phyloP scores from a whole-genome alignment of 2,329 filamentous ascomycete genomes.

The Talaromyces albobiverticillius region DNA sequence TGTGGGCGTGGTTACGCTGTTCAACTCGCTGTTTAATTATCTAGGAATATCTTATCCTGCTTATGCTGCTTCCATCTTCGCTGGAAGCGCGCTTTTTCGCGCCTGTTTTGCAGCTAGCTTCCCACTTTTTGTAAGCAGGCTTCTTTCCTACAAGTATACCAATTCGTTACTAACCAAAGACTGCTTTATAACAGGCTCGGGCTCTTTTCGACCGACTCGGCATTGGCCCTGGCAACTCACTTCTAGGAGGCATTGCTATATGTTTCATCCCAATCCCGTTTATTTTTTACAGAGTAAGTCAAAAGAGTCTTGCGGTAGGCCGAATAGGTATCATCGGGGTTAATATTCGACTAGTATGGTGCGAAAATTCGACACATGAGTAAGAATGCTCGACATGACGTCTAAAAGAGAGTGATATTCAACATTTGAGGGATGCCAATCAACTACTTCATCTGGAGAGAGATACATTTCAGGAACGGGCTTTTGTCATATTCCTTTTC shows the following conservation, averaged over 20 bases:
- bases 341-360: too few species aligned
- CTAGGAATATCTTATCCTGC: slow-evolving; percentile 29
- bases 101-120: slow-evolving; percentile 33
- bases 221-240: slow-evolving; percentile 3
- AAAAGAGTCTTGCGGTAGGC: too few species aligned
- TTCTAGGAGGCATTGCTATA: slow-evolving; percentile 4
- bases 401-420: too few species aligned
- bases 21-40: slow-evolving; percentile 36
- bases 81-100: slow-evolving; percentile 33
- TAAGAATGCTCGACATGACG: too few species aligned
- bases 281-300: slow-evolving; percentile 8
- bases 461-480: too few species aligned
- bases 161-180: neutral
- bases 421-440: too few species aligned
- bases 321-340: too few species aligned
- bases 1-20: slow-evolving; percentile 33
- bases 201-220: slow-evolving; percentile 4
- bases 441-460: too few species aligned
- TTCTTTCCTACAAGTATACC: neutral
- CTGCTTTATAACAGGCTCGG: neutral
- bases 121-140: slow-evolving; percentile 41
- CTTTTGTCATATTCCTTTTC: too few species aligned
- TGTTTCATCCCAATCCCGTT: slow-evolving; percentile 5
- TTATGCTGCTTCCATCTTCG: slow-evolving; percentile 26
- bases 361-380: too few species aligned